Conservation (phyloP, 208 protist species). For the Leishmania mexicana region DNA sequence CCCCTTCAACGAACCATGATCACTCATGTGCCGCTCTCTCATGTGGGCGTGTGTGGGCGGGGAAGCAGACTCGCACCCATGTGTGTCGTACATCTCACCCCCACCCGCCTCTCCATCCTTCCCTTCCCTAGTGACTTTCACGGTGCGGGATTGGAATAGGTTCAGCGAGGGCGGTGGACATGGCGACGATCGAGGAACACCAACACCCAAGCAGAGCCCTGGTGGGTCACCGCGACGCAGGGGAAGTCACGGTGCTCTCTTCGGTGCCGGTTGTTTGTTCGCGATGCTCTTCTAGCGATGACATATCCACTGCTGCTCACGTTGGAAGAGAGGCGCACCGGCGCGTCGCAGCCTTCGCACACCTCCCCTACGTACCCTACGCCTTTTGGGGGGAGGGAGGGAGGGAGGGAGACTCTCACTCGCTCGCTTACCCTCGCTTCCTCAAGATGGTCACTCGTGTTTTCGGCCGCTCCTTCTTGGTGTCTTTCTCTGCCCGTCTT, state of each 20-base stretch:
- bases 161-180: too few relatives aligned
- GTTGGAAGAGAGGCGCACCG: not conserved
- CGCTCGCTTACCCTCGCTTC: not conserved
- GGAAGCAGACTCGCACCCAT: not conserved
- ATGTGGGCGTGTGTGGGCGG: not conserved
- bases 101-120: not conserved
- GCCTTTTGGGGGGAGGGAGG: too few relatives aligned
- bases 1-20: not conserved
- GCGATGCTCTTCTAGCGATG: not conserved
- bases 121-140: too few relatives aligned
- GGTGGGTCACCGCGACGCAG: not conserved
- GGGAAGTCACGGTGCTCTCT: not conserved
- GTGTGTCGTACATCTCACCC: not conserved
- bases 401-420: not conserved
- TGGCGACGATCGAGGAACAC: not conserved
- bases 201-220: not conserved
- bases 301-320: not conserved
- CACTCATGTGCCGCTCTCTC: not conserved
- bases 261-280: not conserved
- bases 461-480: not conserved
- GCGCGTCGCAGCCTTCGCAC: not conserved
- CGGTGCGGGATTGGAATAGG: not conserved
- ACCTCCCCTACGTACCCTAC: not conserved
- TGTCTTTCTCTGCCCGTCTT: not conserved
- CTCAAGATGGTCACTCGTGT: not conserved